Percentiles rank a stretch among this genome's conserved stretches.
phyloP scores from a whole-genome alignment of 345 rosid genomes.

The Populus tremula region DNA sequence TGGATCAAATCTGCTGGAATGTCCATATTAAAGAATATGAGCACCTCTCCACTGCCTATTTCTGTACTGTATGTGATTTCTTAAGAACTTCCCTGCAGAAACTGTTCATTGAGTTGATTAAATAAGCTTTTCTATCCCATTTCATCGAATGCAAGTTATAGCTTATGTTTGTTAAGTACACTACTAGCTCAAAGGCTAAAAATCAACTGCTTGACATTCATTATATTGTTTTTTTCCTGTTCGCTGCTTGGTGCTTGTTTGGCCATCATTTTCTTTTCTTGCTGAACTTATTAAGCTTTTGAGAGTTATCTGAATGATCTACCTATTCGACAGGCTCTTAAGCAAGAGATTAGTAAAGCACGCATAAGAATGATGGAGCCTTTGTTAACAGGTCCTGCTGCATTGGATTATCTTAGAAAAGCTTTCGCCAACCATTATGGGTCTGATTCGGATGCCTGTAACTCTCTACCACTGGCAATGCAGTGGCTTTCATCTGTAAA shows the following conservation, averaged over 20 bases:
- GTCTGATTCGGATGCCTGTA: conserved; percentile 44
- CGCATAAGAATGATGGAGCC: conserved; percentile 77
- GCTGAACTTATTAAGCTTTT: background rate
- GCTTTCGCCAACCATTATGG: conserved; percentile 63
- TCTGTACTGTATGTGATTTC: background rate
- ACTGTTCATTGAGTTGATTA: background rate
- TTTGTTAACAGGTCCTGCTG: conserved; percentile 76
- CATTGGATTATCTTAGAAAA: conserved; percentile 57
- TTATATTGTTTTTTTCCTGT: too few relatives aligned
- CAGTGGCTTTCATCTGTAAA: conserved; percentile 63
- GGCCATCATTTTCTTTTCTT: too few relatives aligned
- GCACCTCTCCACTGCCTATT: background rate
- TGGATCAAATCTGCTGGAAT: too few relatives aligned
- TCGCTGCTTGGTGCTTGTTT: too few relatives aligned
- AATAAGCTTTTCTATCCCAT: too few relatives aligned
- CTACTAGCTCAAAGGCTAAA: background rate
- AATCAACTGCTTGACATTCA: background rate
- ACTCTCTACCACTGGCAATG: conserved; percentile 49
- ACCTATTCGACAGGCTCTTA: conserved; percentile 47
- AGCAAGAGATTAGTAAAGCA: conserved; percentile 68
- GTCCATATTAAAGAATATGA: too few relatives aligned
- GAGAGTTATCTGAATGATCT: background rate
- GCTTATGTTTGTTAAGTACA: background rate
- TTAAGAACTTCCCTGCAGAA: background rate
- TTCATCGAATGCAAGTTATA: too few relatives aligned